Base-by-base conservation (phyloP, 148 eudicot species). In the Chenopodium formosanum region DNA sequence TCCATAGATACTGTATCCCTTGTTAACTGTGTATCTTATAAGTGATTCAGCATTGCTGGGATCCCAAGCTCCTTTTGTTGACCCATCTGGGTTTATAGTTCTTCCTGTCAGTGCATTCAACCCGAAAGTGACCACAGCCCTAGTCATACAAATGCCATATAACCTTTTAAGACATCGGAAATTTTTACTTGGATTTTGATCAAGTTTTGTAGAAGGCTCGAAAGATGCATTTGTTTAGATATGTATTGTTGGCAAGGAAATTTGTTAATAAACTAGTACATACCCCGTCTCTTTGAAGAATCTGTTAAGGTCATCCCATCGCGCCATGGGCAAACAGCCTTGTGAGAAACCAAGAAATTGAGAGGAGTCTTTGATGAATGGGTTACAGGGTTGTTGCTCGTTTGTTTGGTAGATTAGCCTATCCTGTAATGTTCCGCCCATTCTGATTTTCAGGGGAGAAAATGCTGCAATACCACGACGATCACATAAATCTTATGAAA, bases 381-480 rank as follows among this genome's bases (percentile, higher is more conserved):
- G 81, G 60, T 82, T 22, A 63, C 95, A 91, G 22, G 90, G 86
- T 75, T 76, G 84, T 48, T 82, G 85, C n/a, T 34, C 46, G 60
- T 74, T 19, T 25, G 78, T 85, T 86, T 93, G 90, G 81, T 91
- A 93, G 32, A 83, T 44, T 62, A 93, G 77, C 50, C 78, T 87
- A 60, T 93, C 93, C 84, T 93, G 94, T 78, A 91, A 81, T 20
- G 95, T 88, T 56, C 97, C 97, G 8, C 97, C 97, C 77, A 93
- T 74, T 88, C 97, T 90, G 14, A 93, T 89, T 85, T 89, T 93
- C 83, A 93, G 73, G 63, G 91, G 91, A 37, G 88, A 80, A 85
- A 93, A 89, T 53, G 92, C 97, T 93, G 93, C 86, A 77, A 77
- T 48, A 64, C 50, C 4, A 70, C 11, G 32, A 73, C 8, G 76